A percentile compares a stretch with the other conserved stretches of the same genome.
phyloP scores from a whole-genome alignment of 352 stramenopile species.

The Hyaloperonospora brassicae region DNA sequence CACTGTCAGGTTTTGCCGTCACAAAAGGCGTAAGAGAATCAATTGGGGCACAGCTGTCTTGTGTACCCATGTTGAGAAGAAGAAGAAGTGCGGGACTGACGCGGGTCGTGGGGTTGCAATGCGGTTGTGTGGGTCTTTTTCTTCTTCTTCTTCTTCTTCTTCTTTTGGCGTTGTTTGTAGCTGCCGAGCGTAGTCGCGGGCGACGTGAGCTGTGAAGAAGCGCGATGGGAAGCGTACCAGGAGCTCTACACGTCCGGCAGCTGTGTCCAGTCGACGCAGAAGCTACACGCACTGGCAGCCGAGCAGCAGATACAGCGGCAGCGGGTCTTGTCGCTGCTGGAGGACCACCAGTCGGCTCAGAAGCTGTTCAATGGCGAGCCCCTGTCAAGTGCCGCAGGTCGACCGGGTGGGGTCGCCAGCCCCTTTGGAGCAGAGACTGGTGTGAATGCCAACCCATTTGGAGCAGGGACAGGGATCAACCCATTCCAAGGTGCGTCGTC shows the following conservation, averaged over 20 bases:
- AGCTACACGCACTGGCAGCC: constrained; percentile 27
- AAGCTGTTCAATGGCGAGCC: constrained; percentile 50
- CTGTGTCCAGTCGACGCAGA: constrained; percentile 33
- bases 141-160: not conserved
- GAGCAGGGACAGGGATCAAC: constrained; percentile 12
- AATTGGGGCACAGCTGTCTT: not conserved
- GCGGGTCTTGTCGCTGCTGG: constrained; percentile 36
- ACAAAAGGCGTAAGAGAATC: constrained; percentile 40
- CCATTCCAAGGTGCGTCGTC: constrained; percentile 12
- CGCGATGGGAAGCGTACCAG: constrained; percentile 51
- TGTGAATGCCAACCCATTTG: constrained; percentile 14
- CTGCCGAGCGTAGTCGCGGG: constrained; percentile 48
- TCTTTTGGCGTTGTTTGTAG: constrained; percentile 14
- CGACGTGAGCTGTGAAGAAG: constrained; percentile 57
- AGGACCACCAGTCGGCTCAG: constrained; percentile 42
- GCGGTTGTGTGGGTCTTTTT: too few species aligned
- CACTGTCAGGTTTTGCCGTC: constrained; percentile 56
- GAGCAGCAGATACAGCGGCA: constrained; percentile 52
- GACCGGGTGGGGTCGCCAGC: constrained; percentile 10
- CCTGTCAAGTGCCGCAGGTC: constrained; percentile 16
- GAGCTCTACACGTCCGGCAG: constrained; percentile 43
- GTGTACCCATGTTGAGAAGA: not conserved
- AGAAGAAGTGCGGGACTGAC: not conserved
- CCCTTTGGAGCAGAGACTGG: constrained; percentile 17
- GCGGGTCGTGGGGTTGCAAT: too few species aligned